These are phyloP conservation scores for Parathielavia hyrcaniae DNA, from an alignment of 495 filamentous ascomycete genomes.

Conservation along the genomic window DNA sequence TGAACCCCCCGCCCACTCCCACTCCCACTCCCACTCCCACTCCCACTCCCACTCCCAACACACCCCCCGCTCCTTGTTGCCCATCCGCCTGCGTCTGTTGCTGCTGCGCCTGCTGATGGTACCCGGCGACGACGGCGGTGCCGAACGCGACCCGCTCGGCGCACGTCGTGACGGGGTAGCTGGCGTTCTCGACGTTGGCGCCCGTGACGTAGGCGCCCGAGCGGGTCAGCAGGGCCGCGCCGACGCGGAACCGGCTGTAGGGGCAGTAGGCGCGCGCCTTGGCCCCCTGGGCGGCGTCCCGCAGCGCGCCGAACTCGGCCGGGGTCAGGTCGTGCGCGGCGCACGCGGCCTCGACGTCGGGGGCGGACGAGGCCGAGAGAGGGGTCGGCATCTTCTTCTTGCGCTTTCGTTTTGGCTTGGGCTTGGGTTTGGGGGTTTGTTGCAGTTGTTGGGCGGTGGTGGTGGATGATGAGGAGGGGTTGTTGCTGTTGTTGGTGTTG, in stretches of 20 bases:
- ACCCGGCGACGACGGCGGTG: slow-evolving; percentile 68
- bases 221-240: slow-evolving; percentile 64
- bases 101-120: slow-evolving; percentile 25
- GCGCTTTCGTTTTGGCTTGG: neutral
- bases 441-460: neutral
- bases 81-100: no score
- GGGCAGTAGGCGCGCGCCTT: slow-evolving; percentile 81
- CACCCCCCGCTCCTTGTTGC: no score
- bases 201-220: slow-evolving; percentile 57
- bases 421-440: neutral
- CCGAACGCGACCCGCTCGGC: slow-evolving; percentile 85
- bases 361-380: slow-evolving; percentile 15
- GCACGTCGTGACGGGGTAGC: slow-evolving; percentile 87
- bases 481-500: neutral
- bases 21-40: no score
- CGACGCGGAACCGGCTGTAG: slow-evolving; percentile 90
- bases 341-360: slow-evolving; percentile 31
- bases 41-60: no score
- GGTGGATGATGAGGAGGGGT: neutral
- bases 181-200: slow-evolving; percentile 90
- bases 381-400: neutral
- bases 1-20: slow-evolving; percentile 47
- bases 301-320: slow-evolving; percentile 57
- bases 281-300: slow-evolving; percentile 52
- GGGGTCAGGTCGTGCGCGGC: slow-evolving; percentile 46